Evolutionary conservation across 2,329 filamentous ascomycete species (phyloP).

Genomic region (Colletotrichum sp.): DNA sequence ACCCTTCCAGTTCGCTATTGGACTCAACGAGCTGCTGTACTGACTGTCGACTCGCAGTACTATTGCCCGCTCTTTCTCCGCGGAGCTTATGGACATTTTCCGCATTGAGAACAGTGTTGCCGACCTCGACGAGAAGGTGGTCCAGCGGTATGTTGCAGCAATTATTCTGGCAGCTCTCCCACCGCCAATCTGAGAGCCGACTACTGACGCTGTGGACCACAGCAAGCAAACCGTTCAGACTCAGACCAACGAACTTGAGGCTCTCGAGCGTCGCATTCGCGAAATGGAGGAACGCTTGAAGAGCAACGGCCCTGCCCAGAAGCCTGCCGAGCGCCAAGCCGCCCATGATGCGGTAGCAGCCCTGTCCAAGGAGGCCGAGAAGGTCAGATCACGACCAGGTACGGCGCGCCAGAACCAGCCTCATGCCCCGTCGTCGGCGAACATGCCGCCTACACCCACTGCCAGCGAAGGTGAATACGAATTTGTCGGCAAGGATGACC

Average conservation of each 20-base stretch:
- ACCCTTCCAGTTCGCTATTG: constrained; percentile 58
- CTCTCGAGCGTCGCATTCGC: constrained; percentile 81
- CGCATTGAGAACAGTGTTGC: constrained; percentile 81
- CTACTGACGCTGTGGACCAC: constrained; percentile 14
- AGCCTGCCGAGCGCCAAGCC: constrained; percentile 19
- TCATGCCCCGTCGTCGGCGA: constrained; percentile 57
- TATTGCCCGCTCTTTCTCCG: constrained; percentile 85
- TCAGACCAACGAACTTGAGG: constrained; percentile 81
- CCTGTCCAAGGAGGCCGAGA: constrained; percentile 32
- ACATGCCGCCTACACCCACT: constrained; percentile 65
- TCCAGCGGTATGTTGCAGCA: constrained; percentile 74
- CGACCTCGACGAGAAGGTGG: constrained; percentile 75
- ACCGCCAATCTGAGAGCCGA: background rate
- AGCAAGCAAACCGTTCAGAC: constrained; percentile 82
- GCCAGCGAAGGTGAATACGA: constrained; percentile 68
- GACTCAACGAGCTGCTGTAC: background rate
- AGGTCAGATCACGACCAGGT: constrained; percentile 57
- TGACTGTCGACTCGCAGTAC: constrained; percentile 60
- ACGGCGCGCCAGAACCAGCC: constrained; percentile 55
- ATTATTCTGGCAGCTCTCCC: background rate
- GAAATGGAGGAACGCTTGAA: constrained; percentile 84
- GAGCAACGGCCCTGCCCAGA: constrained; percentile 27
- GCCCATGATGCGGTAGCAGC: constrained; percentile 29
- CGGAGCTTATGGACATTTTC: constrained; percentile 87
- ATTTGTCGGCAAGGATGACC: constrained; percentile 25